These are phyloP conservation scores for Lactarius hengduanensis DNA, from an alignment of 768 basidiomycete species.

Conservation along the genomic window DNA sequence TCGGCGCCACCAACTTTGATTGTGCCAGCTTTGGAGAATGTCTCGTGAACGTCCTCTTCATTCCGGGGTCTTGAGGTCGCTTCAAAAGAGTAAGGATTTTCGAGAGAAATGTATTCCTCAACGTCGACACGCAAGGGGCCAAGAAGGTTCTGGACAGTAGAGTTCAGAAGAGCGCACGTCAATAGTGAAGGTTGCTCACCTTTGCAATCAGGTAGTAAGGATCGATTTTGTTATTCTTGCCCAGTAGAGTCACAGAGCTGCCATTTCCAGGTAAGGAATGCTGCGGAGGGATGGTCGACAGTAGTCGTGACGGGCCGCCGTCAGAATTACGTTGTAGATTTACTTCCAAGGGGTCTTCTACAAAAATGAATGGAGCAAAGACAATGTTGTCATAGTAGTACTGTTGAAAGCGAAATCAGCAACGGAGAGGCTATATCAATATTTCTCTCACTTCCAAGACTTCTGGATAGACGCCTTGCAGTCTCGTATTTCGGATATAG, in stretches of 20 bases:
- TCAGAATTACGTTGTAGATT: conserved; percentile 57
- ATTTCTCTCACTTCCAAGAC: conserved; percentile 72
- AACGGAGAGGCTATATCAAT: not conserved
- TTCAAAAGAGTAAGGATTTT: conserved; percentile 66
- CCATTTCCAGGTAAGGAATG: conserved; percentile 33
- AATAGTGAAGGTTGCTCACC: conserved; percentile 42
- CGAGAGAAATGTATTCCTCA: conserved; percentile 51
- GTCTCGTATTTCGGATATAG: conserved; percentile 87
- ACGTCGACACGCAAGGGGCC: conserved; percentile 69
- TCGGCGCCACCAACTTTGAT: conserved; percentile 52
- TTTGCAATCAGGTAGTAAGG: conserved; percentile 88
- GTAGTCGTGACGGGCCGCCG: conserved; percentile 37
- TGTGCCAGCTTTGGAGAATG: conserved; percentile 59
- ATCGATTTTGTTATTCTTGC: conserved; percentile 73
- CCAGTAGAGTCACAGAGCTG: conserved; percentile 43
- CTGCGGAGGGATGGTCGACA: conserved; percentile 37
- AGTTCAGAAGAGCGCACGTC: conserved; percentile 9
- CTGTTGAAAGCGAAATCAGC: conserved; percentile 45
- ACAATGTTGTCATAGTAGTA: conserved; percentile 97
- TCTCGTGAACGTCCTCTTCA: conserved; percentile 58
- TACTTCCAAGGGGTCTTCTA: conserved; percentile 83
- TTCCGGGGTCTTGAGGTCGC: conserved; percentile 68
- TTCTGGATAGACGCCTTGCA: conserved; percentile 80
- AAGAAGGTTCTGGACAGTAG: conserved; percentile 55
- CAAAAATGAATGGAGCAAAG: conserved; percentile 94